Conservation (phyloP, 1,284 basidiomycete species). For the Melampsora occidentalis region DNA sequence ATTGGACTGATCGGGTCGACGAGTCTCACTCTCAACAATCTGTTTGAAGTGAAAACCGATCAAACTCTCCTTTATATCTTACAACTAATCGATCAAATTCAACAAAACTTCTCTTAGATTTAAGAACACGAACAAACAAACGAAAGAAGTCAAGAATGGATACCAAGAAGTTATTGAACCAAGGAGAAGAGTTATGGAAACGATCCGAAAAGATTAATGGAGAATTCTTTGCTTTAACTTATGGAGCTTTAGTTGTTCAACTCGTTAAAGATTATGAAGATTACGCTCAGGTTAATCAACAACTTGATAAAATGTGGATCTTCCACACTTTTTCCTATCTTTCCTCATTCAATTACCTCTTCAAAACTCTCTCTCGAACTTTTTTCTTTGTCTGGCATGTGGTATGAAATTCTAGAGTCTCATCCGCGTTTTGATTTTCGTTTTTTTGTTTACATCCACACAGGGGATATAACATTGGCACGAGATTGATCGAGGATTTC, state of each 20-base stretch:
- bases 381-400: conserved; percentile 25
- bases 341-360: conserved; percentile 15
- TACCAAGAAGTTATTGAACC: conserved; percentile 26
- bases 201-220: conserved; percentile 64
- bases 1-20: no score
- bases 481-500: conserved; percentile 93
- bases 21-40: no score
- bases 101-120: no score
- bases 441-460: conserved; percentile 53
- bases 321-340: not conserved
- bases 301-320: conserved; percentile 63
- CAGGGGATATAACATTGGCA: conserved; percentile 99
- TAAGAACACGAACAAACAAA: not conserved
- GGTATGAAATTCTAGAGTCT: not conserved
- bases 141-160: conserved; percentile 24
- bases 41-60: no score
- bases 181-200: conserved; percentile 47
- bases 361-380: not conserved
- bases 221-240: conserved; percentile 94
- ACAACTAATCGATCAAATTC: no score
- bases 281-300: conserved; percentile 73
- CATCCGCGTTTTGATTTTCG: not conserved
- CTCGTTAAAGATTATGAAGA: conserved; percentile 99
- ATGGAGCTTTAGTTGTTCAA: conserved; percentile 95
- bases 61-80: no score